These are phyloP conservation scores for Naganishia antarctica DNA, from an alignment of 768 basidiomycete genomes.

Conservation along the genomic window DNA sequence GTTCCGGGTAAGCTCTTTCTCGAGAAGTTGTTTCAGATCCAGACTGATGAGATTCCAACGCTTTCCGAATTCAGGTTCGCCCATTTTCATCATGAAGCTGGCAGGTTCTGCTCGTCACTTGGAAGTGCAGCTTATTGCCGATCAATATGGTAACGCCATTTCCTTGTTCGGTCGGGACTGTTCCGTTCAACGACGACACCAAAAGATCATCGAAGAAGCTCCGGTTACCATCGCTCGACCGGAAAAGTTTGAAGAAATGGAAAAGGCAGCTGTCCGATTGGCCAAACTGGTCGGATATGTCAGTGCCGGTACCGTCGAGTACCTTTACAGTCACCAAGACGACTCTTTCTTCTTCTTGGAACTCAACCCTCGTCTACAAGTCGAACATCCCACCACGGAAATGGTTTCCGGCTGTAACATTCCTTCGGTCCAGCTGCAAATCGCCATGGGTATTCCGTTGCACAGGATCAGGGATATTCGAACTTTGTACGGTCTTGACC, in stretches of 20 bases:
- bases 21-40: no score
- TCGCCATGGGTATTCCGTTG: conserved; percentile 96
- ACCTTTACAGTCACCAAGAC: conserved; percentile 89
- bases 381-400: conserved; percentile 98
- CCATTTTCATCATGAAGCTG: conserved; percentile 99
- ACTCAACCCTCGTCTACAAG: conserved; percentile 97
- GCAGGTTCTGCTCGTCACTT: conserved; percentile 95
- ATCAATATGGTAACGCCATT: conserved; percentile 98
- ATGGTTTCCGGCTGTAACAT: conserved; percentile 99
- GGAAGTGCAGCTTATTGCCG: conserved; percentile 95
- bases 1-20: conserved; percentile 89
- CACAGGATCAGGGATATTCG: conserved; percentile 94
- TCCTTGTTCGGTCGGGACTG: conserved; percentile 98
- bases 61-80: conserved; percentile 68
- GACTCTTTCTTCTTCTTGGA: conserved; percentile 97
- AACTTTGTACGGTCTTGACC: conserved; percentile 87
- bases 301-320: conserved; percentile 97
- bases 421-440: conserved; percentile 91
- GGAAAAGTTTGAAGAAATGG: conserved; percentile 93
- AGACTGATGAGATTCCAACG: no score
- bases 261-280: conserved; percentile 97
- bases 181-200: conserved; percentile 97
- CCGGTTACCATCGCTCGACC: conserved; percentile 94
- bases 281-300: conserved; percentile 98
- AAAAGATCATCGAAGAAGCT: conserved; percentile 99